Conservation (phyloP, 192 early-diverging fungal species). For the Gryganskiella cystojenkinii region DNA sequence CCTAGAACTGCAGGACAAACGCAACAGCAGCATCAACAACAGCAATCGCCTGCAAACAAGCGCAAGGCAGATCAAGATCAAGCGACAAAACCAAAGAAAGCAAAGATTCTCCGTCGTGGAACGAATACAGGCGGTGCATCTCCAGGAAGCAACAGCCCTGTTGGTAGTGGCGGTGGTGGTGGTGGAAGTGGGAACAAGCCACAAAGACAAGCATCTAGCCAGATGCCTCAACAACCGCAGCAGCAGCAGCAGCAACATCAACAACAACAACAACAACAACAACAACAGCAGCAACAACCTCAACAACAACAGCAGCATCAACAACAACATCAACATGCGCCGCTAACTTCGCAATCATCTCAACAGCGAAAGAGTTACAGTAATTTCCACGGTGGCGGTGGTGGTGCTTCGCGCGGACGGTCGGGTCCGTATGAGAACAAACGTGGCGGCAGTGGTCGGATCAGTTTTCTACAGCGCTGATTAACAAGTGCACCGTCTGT, state of each 20-base stretch:
- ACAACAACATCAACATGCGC: not conserved
- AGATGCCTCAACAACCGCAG: not conserved
- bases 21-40: conserved; percentile 13
- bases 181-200: not conserved
- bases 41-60: conserved; percentile 18
- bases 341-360: not conserved
- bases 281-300: not conserved
- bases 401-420: not conserved
- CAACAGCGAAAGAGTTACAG: conserved; percentile 7
- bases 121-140: conserved; percentile 7
- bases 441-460: conserved; percentile 4
- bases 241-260: not conserved
- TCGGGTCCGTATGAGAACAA: conserved; percentile 6
- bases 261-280: not conserved
- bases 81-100: conserved; percentile 16
- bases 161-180: not conserved
- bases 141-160: conserved; percentile 24
- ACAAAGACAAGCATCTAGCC: not conserved
- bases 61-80: conserved; percentile 36
- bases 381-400: not conserved
- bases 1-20: conserved; percentile 6
- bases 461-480: conserved; percentile 38
- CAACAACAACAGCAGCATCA: not conserved
- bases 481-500: not conserved
- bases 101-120: conserved; percentile 36